Conservation (phyloP, 805 yeast genomes). For the Lachancea fermentati region DNA sequence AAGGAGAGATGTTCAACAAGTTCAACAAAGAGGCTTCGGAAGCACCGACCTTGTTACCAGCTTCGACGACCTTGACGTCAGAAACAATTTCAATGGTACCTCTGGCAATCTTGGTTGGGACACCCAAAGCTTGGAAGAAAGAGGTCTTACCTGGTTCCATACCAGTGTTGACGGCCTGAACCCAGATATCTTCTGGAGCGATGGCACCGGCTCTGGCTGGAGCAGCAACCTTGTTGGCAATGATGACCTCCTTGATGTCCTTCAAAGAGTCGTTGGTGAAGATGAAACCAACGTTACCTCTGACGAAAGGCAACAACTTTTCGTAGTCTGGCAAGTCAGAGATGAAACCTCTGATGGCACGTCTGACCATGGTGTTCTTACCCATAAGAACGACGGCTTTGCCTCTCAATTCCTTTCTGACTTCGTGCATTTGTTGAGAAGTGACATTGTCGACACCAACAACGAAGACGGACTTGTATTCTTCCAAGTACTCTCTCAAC, state of each 20-base stretch:
- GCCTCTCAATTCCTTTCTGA: conserved; percentile 94
- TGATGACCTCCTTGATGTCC: conserved; percentile 80
- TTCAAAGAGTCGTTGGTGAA: conserved; percentile 97
- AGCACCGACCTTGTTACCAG: conserved; percentile 90
- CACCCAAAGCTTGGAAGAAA: conserved; percentile 99
- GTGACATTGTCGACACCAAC: conserved; percentile 99
- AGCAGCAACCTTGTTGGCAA: conserved; percentile 96
- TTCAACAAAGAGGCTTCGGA: conserved; percentile 98
- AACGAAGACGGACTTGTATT: conserved; percentile 95
- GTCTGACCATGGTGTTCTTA: conserved; percentile 99
- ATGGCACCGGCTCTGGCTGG: conserved; percentile 99
- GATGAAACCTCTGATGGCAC: conserved; percentile 96
- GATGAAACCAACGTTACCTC: conserved; percentile 99
- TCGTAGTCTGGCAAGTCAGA: conserved; percentile 93
- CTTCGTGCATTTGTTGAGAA: conserved; percentile 99
- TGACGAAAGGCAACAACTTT: conserved; percentile 89
- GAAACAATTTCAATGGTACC: conserved; percentile 99
- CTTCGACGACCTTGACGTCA: conserved; percentile 91
- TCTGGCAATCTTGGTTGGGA: conserved; percentile 99
- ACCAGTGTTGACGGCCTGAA: conserved; percentile 99
- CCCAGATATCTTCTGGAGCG: conserved; percentile 96
- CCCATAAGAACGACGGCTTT: conserved; percentile 97
- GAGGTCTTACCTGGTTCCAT: conserved; percentile 99
- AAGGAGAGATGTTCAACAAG: conserved; percentile 99
- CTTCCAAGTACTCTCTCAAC: conserved; percentile 91